Evolutionary conservation across 495 filamentous ascomycete species (phyloP).

Genomic region (Penicillium silybi): DNA sequence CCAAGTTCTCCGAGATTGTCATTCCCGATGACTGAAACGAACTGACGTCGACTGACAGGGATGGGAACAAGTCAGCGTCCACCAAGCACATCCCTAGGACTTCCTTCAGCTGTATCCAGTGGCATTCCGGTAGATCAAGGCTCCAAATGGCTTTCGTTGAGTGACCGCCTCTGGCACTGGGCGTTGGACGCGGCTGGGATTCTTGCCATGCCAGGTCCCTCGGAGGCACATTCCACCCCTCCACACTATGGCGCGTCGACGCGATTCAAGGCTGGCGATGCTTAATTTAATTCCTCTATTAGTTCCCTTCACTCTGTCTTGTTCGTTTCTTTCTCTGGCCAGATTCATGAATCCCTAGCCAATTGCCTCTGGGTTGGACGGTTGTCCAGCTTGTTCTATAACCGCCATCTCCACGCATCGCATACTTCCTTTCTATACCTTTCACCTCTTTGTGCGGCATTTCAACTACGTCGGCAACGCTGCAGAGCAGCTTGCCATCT

Average conservation of each 20-base stretch:
- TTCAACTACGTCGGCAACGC: conserved; percentile 3
- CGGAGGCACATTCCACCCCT: conserved; percentile 30
- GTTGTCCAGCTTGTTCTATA: background rate
- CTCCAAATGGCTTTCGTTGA: background rate
- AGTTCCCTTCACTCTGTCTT: conserved; percentile 7
- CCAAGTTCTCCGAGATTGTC: conserved; percentile 7
- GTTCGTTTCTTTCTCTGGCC: conserved; percentile 1
- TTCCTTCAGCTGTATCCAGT: background rate
- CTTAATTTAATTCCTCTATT: conserved; percentile 20
- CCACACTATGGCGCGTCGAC: conserved; percentile 31
- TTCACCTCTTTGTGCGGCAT: background rate
- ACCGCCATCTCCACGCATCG: background rate
- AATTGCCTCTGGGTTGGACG: conserved; percentile 7
- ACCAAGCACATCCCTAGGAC: conserved; percentile 8
- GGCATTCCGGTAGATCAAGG: conserved; percentile 20
- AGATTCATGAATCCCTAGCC: conserved; percentile 7
- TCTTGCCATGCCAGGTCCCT: conserved; percentile 27
- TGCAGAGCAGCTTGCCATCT: conserved; percentile 10
- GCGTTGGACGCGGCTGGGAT: conserved; percentile 17
- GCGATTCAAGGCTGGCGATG: conserved; percentile 13
- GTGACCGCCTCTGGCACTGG: background rate
- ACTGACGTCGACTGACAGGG: conserved; percentile 21
- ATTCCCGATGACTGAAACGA: conserved; percentile 13
- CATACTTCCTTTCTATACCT: conserved; percentile 1
- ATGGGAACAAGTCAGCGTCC: conserved; percentile 1